A percentile compares a stretch with the other conserved stretches of the same genome.
These are phyloP conservation scores for Amoebophrya sp. DNA, from an alignment of 169 alveolate genomes.

Conservation along the genomic window DNA sequence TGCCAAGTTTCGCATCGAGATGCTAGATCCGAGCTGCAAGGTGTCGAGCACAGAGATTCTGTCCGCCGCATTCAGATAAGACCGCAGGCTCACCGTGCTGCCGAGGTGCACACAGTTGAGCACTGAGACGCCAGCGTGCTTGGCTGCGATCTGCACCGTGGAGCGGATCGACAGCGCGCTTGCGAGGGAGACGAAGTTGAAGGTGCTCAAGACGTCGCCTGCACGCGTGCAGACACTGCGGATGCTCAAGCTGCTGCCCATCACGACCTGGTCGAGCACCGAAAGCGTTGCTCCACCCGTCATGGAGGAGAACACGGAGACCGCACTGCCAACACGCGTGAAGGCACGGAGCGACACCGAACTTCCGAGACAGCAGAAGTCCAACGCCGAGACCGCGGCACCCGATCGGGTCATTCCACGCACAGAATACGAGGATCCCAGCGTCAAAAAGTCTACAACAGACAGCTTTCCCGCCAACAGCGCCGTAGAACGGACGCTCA, in stretches of 20 bases:
- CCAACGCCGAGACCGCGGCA: not conserved
- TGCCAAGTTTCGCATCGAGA: not conserved
- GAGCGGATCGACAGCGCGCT: conserved; percentile 28
- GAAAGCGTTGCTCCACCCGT: not conserved
- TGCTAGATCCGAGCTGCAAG: not conserved
- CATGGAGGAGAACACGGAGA: not conserved
- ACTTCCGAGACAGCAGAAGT: not conserved
- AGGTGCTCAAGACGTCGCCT: not conserved
- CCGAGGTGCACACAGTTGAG: not conserved
- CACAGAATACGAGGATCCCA: not conserved
- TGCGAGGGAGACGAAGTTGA: not conserved
- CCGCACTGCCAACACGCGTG: not conserved
- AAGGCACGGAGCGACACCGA: not conserved
- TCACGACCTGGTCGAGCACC: not conserved
- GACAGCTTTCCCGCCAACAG: conserved; percentile 1
- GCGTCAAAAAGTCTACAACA: not conserved
- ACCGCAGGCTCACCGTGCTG: conserved; percentile 29
- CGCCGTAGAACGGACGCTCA: not conserved
- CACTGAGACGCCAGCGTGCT: too few relatives aligned
- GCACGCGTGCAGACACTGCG: conserved; percentile 1
- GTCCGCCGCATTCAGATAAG: not conserved
- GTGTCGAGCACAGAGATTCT: not conserved
- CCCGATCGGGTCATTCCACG: not conserved
- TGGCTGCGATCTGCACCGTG: too few relatives aligned
- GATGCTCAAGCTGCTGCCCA: conserved; percentile 15